These are phyloP conservation scores for Dichomitus squalens DNA, from an alignment of 1,284 basidiomycete species.

Conservation along the genomic window DNA sequence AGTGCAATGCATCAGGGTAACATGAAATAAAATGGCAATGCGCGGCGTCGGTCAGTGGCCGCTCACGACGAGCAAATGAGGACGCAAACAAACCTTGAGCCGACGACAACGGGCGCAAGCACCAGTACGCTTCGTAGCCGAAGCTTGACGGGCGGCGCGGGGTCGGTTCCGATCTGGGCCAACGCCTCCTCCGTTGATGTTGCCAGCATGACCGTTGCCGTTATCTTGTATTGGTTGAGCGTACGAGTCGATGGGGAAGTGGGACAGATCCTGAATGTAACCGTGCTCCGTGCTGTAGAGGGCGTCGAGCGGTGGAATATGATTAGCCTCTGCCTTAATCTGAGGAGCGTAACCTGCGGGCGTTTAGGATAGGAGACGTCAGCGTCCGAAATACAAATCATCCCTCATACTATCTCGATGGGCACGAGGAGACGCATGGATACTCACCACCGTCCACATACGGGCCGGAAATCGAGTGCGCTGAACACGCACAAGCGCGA, in stretches of 20 bases:
- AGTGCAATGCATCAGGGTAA: background rate
- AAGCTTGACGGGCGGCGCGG: constrained; percentile 8
- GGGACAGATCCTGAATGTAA: constrained; percentile 18
- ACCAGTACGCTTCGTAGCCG: constrained; percentile 22
- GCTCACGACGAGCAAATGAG: background rate
- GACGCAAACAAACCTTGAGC: constrained; percentile 29
- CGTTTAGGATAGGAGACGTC: background rate
- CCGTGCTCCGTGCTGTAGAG: constrained; percentile 10
- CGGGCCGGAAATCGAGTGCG: constrained; percentile 13
- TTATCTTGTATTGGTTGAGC: constrained; percentile 3
- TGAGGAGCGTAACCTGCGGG: constrained; percentile 15
- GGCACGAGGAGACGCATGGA: background rate
- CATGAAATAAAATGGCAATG: background rate
- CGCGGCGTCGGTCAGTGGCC: background rate
- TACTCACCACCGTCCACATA: constrained; percentile 21
- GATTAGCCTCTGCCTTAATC: constrained; percentile 18
- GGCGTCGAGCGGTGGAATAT: constrained; percentile 10
- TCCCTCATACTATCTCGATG: background rate
- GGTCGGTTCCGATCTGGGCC: constrained; percentile 19
- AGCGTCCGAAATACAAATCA: background rate
- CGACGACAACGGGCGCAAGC: constrained; percentile 38
- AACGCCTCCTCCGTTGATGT: constrained; percentile 7
- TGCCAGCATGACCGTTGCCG: constrained; percentile 3
- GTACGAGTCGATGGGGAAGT: constrained; percentile 15
- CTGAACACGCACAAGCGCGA: constrained; percentile 1